Evolutionary conservation across 768 basidiomycete genomes (phyloP).

Genomic region (Pleurotus tuoliensis): DNA sequence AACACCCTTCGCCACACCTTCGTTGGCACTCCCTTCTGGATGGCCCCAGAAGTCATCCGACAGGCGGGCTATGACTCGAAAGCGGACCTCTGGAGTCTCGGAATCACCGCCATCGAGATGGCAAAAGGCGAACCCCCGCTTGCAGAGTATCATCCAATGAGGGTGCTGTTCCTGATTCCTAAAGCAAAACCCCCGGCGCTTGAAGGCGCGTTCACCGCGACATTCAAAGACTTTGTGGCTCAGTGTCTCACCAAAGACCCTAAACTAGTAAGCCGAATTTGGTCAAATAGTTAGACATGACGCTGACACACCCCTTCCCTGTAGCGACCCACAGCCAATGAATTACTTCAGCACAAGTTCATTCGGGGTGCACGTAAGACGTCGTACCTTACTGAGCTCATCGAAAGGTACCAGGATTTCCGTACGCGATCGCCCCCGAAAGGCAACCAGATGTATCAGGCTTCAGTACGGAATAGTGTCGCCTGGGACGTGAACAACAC

Average conservation of each 20-base stretch:
- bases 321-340: conserved; percentile 87
- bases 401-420: conserved; percentile 83
- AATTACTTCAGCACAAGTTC: conserved; percentile 92
- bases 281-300: not conserved
- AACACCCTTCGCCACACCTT: conserved; percentile 94
- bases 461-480: conserved; percentile 52
- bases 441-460: conserved; percentile 49
- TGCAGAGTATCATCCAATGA: conserved; percentile 98
- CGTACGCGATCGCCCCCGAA: conserved; percentile 58
- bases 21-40: conserved; percentile 97
- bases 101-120: conserved; percentile 98
- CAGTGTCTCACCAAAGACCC: conserved; percentile 94
- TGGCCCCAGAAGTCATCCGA: conserved; percentile 98
- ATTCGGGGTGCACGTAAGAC: conserved; percentile 83
- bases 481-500: conserved; percentile 74
- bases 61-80: conserved; percentile 95
- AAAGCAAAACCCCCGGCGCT: conserved; percentile 91
- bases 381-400: conserved; percentile 79
- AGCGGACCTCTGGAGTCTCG: conserved; percentile 97
- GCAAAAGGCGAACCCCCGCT: conserved; percentile 96
- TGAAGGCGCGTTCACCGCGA: conserved; percentile 78
- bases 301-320: conserved; percentile 12
- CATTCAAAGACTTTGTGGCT: conserved; percentile 92
- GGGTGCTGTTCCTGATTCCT: conserved; percentile 95
- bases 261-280: conserved; percentile 45